Evolutionary conservation across 352 stramenopile species (phyloP).

Genomic region (Thalassiosira exigua): DNA sequence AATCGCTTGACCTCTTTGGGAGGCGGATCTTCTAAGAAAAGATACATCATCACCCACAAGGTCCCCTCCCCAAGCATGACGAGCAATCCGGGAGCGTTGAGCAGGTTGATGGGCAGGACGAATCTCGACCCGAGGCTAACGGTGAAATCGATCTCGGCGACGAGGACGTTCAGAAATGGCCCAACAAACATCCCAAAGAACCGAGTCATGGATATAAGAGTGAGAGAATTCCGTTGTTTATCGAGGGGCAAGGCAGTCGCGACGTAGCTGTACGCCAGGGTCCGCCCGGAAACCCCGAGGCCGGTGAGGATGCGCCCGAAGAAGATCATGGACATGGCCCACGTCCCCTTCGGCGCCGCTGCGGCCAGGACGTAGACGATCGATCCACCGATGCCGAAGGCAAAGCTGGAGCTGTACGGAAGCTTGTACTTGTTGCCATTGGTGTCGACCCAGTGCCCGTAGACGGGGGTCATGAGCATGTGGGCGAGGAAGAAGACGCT

Average conservation of each 20-base stretch:
- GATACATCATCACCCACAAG: constrained; percentile 35
- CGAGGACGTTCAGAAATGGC: constrained; percentile 61
- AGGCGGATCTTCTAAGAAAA: constrained; percentile 67
- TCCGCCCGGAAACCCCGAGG: constrained; percentile 55
- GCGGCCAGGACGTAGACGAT: constrained; percentile 66
- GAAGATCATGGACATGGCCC: constrained; percentile 54
- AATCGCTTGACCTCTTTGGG: constrained; percentile 18
- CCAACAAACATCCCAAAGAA: constrained; percentile 67
- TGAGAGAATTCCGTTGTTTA: constrained; percentile 52
- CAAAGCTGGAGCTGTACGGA: constrained; percentile 57
- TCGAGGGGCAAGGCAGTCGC: constrained; percentile 53
- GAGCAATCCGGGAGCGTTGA: constrained; percentile 67
- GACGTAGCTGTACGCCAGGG: constrained; percentile 68
- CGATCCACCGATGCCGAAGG: constrained; percentile 43
- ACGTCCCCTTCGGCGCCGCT: constrained; percentile 2
- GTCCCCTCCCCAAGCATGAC: constrained; percentile 53
- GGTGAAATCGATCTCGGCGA: constrained; percentile 54
- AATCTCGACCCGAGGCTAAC: constrained; percentile 15
- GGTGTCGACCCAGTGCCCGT: constrained; percentile 59
- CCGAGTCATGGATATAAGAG: constrained; percentile 58
- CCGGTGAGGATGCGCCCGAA: constrained; percentile 61
- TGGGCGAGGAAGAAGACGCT: constrained; percentile 57
- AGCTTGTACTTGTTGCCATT: constrained; percentile 61
- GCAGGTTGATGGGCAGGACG: constrained; percentile 44
- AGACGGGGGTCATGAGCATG: constrained; percentile 62